These are phyloP conservation scores for Henckelia pumila DNA, from an alignment of 257 asterid species.

Conservation along the genomic window DNA sequence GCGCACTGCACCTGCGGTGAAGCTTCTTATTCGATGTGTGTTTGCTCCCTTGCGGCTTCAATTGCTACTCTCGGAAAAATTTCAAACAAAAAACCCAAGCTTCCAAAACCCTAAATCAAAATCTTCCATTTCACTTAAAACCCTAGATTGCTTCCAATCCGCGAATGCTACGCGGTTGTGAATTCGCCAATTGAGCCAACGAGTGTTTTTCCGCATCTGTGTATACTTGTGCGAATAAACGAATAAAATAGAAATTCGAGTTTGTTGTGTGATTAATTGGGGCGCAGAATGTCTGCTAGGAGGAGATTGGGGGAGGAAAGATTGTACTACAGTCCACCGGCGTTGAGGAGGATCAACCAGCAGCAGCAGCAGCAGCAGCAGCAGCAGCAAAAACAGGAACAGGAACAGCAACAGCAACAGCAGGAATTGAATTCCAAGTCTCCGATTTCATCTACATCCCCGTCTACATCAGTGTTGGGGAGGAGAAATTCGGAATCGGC, in stretches of 20 bases:
- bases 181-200: not conserved
- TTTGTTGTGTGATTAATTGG: constrained; percentile 15
- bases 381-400: constrained; percentile 13
- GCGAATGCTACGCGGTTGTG: not conserved
- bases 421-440: constrained; percentile 37
- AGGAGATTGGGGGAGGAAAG: constrained; percentile 57
- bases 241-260: not conserved
- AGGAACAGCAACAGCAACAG: constrained; percentile 17
- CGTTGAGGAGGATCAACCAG: constrained; percentile 59
- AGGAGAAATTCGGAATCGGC: constrained; percentile 32
- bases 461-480: constrained; percentile 27
- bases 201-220: not conserved
- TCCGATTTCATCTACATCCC: constrained; percentile 4
- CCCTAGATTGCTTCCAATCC: not conserved
- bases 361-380: constrained; percentile 34
- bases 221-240: not conserved
- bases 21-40: not conserved
- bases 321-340: constrained; percentile 81
- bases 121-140: not conserved
- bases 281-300: constrained; percentile 45
- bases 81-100: not conserved
- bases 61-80: not conserved
- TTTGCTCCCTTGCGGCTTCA: not conserved
- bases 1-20: not conserved
- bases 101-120: not conserved